phyloP scores from a whole-genome alignment of 2,329 filamentous ascomycete species.

The Stylonectria norvegica region DNA sequence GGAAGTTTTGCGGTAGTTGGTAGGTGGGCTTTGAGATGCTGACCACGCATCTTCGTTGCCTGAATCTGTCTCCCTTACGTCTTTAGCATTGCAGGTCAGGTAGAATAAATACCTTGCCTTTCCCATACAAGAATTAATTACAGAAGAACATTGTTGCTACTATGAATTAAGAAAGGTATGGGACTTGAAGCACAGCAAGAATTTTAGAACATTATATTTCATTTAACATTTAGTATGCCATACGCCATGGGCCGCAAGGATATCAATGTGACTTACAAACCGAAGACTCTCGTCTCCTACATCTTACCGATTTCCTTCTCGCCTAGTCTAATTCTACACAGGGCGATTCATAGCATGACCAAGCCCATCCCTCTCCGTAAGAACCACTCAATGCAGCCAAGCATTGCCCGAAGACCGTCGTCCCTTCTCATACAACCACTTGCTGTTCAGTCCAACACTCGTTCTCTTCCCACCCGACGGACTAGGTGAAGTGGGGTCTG shows the following conservation, averaged over 20 bases:
- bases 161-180: too few relatives aligned
- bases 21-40: conserved; percentile 9
- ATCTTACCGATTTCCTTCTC: not conserved
- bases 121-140: too few relatives aligned
- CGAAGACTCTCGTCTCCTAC: not conserved
- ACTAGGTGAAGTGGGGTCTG: conserved; percentile 66
- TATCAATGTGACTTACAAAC: conserved; percentile 11
- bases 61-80: conserved; percentile 12
- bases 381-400: conserved; percentile 33
- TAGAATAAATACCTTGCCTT: conserved; percentile 29
- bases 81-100: conserved; percentile 23
- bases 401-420: conserved; percentile 50
- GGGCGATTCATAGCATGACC: conserved; percentile 3
- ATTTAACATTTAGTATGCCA: conserved; percentile 6
- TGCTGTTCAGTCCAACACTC: conserved; percentile 79
- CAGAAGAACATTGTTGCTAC: too few relatives aligned
- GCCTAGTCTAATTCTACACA: conserved; percentile 10
- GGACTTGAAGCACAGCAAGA: too few relatives aligned
- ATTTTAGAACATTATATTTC: not conserved
- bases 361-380: conserved; percentile 4
- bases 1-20: conserved; percentile 3
- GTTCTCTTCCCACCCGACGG: conserved; percentile 64
- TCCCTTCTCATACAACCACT: conserved; percentile 90
- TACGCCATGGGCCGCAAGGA: conserved; percentile 15
- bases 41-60: conserved; percentile 7